These are phyloP conservation scores for Ustulina deusta DNA, from an alignment of 2,329 filamentous ascomycete species.

Conservation along the genomic window DNA sequence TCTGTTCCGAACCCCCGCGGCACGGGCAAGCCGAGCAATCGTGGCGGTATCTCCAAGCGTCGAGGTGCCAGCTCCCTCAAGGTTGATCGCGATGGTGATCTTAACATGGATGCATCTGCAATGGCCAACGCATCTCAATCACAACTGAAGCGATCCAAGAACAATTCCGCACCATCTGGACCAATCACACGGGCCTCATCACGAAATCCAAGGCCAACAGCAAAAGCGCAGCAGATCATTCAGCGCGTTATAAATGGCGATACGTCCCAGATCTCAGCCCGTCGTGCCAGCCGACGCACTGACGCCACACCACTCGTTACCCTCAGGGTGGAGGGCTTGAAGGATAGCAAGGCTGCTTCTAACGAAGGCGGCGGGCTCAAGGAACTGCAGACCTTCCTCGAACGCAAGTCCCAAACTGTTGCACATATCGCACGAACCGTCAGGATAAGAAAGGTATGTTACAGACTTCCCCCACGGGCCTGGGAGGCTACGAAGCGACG, in stretches of 20 bases:
- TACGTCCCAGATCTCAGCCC: slow-evolving; percentile 51
- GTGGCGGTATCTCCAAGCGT: slow-evolving; percentile 66
- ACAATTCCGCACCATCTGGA: slow-evolving; percentile 35
- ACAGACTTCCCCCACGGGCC: slow-evolving; percentile 56
- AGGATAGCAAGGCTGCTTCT: slow-evolving; percentile 73
- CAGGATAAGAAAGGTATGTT: slow-evolving; percentile 83
- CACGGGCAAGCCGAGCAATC: slow-evolving; percentile 44
- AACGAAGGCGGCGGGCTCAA: slow-evolving; percentile 76
- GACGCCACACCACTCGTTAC: slow-evolving; percentile 50
- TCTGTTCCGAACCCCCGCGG: slow-evolving; percentile 35
- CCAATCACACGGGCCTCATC: slow-evolving; percentile 39
- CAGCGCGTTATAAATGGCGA: slow-evolving; percentile 58
- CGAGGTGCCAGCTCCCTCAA: slow-evolving; percentile 53
- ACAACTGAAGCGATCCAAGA: slow-evolving; percentile 43
- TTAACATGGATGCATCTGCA: slow-evolving; percentile 66
- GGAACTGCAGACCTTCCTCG: slow-evolving; percentile 74
- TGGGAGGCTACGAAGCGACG: slow-evolving; percentile 57
- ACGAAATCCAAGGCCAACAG: slow-evolving; percentile 45
- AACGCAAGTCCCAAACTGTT: slow-evolving; percentile 74
- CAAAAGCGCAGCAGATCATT: slow-evolving; percentile 58
- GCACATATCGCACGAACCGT: slow-evolving; percentile 64
- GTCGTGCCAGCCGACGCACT: slow-evolving; percentile 39
- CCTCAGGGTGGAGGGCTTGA: slow-evolving; percentile 71
- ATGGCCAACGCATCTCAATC: slow-evolving; percentile 51
- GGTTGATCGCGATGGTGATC: slow-evolving; percentile 68